Conservation (phyloP, 2,329 filamentous ascomycete species). For the Aspergillus carbonarius region DNA sequence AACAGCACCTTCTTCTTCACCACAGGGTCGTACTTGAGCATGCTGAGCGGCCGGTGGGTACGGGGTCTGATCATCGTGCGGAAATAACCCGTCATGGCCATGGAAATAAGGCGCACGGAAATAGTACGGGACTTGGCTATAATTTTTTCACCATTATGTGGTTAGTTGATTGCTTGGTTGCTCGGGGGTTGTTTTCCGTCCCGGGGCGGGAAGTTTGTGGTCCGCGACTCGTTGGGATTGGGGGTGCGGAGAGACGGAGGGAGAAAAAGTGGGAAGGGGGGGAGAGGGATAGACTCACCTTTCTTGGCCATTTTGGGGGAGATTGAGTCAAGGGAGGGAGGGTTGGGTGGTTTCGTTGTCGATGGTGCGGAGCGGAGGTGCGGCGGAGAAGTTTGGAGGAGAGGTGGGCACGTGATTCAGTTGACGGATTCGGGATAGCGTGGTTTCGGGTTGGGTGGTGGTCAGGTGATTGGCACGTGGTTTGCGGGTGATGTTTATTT, state of each 20-base stretch:
- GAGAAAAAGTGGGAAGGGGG: neutral
- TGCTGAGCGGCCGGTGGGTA: slow-evolving; percentile 78
- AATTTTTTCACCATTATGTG: neutral
- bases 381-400: slow-evolving; percentile 10
- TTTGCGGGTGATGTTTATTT: neutral
- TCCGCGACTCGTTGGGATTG: neutral
- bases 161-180: slow-evolving; percentile 3
- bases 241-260: too few species aligned
- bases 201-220: neutral
- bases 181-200: neutral
- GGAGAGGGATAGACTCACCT: slow-evolving; percentile 26
- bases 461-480: neutral
- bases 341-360: neutral
- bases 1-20: slow-evolving; percentile 96
- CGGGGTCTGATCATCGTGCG: slow-evolving; percentile 85
- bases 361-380: neutral
- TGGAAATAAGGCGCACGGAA: slow-evolving; percentile 89
- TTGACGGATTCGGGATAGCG: neutral
- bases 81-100: slow-evolving; percentile 99
- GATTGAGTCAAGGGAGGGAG: neutral
- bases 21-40: slow-evolving; percentile 98
- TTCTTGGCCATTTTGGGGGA: slow-evolving; percentile 47
- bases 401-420: too few species aligned
- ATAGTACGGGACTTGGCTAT: slow-evolving; percentile 88
- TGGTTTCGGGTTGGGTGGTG: too few species aligned